Percentiles rank a stretch among this genome's conserved stretches.
These are phyloP conservation scores for Sphaerostilbella broomeana DNA, from an alignment of 2,329 filamentous ascomycete species.

Conservation along the genomic window DNA sequence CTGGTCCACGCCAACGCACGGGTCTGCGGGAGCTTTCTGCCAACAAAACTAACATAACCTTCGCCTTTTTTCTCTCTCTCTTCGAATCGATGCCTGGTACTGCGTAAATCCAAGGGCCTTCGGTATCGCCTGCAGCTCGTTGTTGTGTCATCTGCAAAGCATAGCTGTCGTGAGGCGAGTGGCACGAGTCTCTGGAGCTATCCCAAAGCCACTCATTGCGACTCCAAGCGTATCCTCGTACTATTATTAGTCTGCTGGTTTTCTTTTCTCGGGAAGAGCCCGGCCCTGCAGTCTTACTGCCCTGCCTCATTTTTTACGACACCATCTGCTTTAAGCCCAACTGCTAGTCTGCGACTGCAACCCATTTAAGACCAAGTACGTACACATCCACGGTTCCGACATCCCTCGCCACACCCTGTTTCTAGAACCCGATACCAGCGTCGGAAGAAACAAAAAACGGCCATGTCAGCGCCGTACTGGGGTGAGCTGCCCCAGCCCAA, in stretches of 20 bases:
- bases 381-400: no score
- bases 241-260: no score
- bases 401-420: no score
- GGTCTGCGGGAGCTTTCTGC: slow-evolving; percentile 7
- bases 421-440: no score
- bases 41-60: slow-evolving; percentile 9
- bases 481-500: slow-evolving; percentile 49
- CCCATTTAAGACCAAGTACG: background rate
- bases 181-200: slow-evolving; percentile 5
- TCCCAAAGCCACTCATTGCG: no score
- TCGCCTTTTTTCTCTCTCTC: slow-evolving; percentile 1
- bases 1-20: slow-evolving; percentile 8
- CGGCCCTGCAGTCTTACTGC: background rate
- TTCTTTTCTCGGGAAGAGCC: no score
- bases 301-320: background rate
- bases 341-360: background rate
- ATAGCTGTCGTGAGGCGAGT: slow-evolving; percentile 2
- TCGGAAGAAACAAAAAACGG: no score
- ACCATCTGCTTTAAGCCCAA: background rate
- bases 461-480: slow-evolving; percentile 51
- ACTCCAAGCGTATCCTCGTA: no score
- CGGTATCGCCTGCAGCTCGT: slow-evolving; percentile 5
- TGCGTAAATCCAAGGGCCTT: background rate
- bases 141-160: slow-evolving; percentile 3
- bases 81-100: background rate